Evolutionary conservation across 1,284 basidiomycete genomes (phyloP).

Genomic region (Puccinia brachypodii): DNA sequence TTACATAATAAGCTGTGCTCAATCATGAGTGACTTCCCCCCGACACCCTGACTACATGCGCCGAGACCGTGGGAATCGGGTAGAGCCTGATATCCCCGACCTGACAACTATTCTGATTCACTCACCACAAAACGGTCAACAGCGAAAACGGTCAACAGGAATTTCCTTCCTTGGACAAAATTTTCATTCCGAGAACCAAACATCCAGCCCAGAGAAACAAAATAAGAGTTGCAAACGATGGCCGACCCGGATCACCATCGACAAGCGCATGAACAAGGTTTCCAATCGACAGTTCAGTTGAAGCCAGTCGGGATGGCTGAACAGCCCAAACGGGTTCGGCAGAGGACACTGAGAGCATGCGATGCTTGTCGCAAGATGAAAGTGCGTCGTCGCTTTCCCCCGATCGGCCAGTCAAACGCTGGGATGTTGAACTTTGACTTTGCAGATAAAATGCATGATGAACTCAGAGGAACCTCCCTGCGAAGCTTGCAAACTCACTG

Average conservation of each 20-base stretch:
- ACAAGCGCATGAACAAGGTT: background rate
- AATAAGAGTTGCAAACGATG: too few relatives aligned
- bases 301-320: background rate
- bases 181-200: too few relatives aligned
- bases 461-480: constrained; percentile 15
- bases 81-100: too few relatives aligned
- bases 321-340: constrained; percentile 7
- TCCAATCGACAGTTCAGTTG: background rate
- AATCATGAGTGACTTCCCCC: too few relatives aligned
- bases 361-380: constrained; percentile 45
- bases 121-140: too few relatives aligned
- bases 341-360: constrained; percentile 36
- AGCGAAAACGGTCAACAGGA: too few relatives aligned
- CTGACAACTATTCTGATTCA: too few relatives aligned
- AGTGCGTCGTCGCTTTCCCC: background rate
- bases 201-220: too few relatives aligned
- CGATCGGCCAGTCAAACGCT: background rate
- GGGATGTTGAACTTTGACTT: background rate
- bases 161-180: too few relatives aligned
- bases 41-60: too few relatives aligned
- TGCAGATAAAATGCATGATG: constrained; percentile 39
- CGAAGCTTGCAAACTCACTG: constrained; percentile 23
- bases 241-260: background rate
- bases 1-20: too few relatives aligned
- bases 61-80: too few relatives aligned